These are phyloP conservation scores for Hamigera avellanea DNA, from an alignment of 495 filamentous ascomycete species.

Conservation along the genomic window DNA sequence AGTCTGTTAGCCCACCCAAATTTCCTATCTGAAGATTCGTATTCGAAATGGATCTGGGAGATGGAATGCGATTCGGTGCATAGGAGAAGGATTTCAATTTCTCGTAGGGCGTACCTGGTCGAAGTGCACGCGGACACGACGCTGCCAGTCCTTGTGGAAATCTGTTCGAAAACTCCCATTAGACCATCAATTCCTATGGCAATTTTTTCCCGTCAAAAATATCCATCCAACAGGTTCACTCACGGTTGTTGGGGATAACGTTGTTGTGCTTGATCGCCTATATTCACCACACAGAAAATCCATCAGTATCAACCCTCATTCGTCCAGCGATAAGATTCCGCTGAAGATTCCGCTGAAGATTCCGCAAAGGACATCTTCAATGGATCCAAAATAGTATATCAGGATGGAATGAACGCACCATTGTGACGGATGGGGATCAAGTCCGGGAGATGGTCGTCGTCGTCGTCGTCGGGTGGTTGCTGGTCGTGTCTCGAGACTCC, in stretches of 20 bases:
- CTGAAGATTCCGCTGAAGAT: too few species aligned
- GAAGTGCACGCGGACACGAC: constrained; percentile 95
- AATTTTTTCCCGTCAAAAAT: constrained; percentile 3
- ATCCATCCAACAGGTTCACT: constrained; percentile 25
- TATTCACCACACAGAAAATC: constrained; percentile 18
- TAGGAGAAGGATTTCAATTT: too few species aligned
- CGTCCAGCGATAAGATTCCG: neutral
- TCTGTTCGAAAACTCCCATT: constrained; percentile 41
- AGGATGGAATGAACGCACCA: constrained; percentile 36
- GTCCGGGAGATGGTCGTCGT: constrained; percentile 36
- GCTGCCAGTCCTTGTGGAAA: constrained; percentile 99
- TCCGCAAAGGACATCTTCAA: too few species aligned
- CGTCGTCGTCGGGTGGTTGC: constrained; percentile 33
- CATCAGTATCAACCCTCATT: constrained; percentile 13
- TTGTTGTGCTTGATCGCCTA: constrained; percentile 99
- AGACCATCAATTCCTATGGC: constrained; percentile 6
- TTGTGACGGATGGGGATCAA: constrained; percentile 56
- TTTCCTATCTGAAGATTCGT: too few species aligned
- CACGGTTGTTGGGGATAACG: constrained; percentile 95
- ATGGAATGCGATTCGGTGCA: too few species aligned
- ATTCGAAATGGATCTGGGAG: too few species aligned
- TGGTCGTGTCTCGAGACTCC: constrained; percentile 37
- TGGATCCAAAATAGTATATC: neutral
- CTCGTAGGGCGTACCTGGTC: constrained; percentile 67
- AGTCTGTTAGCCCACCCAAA: constrained; percentile 18